Conservation (phyloP, 2,329 filamentous ascomycete genomes). For the Pyrenophora graminea region DNA sequence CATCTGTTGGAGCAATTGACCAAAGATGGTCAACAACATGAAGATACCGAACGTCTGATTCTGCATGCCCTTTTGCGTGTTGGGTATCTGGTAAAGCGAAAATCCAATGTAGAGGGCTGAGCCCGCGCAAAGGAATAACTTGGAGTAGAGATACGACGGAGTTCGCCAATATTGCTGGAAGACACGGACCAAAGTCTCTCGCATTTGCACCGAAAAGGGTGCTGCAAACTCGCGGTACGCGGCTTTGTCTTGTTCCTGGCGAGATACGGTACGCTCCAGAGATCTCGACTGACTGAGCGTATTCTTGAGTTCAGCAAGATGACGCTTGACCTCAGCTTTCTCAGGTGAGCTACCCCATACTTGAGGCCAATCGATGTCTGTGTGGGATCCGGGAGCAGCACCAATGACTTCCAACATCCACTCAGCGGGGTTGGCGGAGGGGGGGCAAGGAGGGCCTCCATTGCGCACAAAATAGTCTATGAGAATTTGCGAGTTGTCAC, state of each 20-base stretch:
- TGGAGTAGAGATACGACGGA: conserved; percentile 86
- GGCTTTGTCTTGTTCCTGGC: conserved; percentile 55
- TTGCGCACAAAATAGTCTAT: conserved; percentile 77
- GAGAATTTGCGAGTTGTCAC: conserved; percentile 68
- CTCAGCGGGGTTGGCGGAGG: conserved; percentile 77
- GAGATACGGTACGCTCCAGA: conserved; percentile 46
- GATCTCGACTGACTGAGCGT: conserved; percentile 42
- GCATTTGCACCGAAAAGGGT: conserved; percentile 69
- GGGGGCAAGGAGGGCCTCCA: conserved; percentile 67
- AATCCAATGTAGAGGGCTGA: conserved; percentile 79
- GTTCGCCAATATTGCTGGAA: conserved; percentile 94
- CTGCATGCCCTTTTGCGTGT: conserved; percentile 76
- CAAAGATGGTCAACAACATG: conserved; percentile 79
- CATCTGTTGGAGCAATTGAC: conserved; percentile 75
- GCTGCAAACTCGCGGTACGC: conserved; percentile 80
- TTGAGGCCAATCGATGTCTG: conserved; percentile 57
- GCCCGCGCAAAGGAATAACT: conserved; percentile 68
- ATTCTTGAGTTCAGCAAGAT: conserved; percentile 53
- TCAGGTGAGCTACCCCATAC: conserved; percentile 56
- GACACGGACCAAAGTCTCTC: conserved; percentile 70
- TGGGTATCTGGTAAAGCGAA: conserved; percentile 73
- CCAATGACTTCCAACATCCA: conserved; percentile 70
- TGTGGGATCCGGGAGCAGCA: conserved; percentile 55
- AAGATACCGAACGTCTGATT: conserved; percentile 88
- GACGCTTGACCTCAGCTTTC: conserved; percentile 49